Evolutionary conservation across 305 asterid species (phyloP), one percentile per base, ranked within the genome.

Genomic region (Fraxinus angustifolia): DNA sequence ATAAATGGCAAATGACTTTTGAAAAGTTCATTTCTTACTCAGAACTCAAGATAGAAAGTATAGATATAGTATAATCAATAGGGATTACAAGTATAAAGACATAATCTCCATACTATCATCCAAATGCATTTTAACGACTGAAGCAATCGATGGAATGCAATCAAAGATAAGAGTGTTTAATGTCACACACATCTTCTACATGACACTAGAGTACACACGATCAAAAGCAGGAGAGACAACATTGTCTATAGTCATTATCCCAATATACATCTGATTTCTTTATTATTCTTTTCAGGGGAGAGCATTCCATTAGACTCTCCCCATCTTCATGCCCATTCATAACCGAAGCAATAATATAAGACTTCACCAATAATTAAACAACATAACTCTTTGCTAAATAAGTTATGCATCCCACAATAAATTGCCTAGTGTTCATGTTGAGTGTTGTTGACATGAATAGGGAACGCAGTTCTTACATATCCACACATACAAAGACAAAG

Each of bases 1-100:
- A 76, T 36, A 77, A 48, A 72, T 73, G 80, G 75, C 36, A 19
- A 19, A 58, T 58, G 68, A 58, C 68, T 58, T 58, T 58, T 19
- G 30, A 23, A 19, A 58, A 58, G 30, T 23, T 65, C 72, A 65
- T 65, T 65, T 65, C 16, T 62, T 62, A 62, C 71, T 60, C 12
- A 60, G 19, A 60, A 60, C 33, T 21, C 71, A 62, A 62, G 34
- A 23, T 62, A 23, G 16, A 62, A 62, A 62, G 71, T 12, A 62
- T 62, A 8, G 33, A 23, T 8, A 23, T 23, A 12, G 6, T 62
- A 62, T 23, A 23, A 19, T 60, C 71, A 60, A 23, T 60, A 53
- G 26, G 28, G 67, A 17, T 56, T 50, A 50, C 8, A 0, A 50
- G 62, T 50, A 50, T 50, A 16, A 16, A 50, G 62, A 60, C 14